Base-by-base conservation (phyloP, 495 filamentous ascomycete species). In the Penicillium argentinense region DNA sequence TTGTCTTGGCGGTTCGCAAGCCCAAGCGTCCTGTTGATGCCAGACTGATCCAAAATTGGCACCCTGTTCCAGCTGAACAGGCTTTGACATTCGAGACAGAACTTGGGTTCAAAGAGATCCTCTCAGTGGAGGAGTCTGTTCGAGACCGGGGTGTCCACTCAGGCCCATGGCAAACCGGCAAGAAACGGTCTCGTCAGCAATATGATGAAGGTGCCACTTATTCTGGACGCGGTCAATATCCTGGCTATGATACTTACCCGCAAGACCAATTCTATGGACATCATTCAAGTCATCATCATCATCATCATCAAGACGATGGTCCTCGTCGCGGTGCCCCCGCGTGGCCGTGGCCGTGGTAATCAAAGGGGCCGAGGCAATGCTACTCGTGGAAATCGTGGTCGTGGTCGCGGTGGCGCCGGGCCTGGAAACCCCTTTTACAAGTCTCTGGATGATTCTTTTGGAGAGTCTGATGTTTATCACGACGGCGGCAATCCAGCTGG, bases 81-180 rank as follows among this genome's bases (percentile, higher is more conserved):
- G 67, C 73, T 3, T 75, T 91, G 40, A 71, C 75, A 2, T 85
- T 99, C 51, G 86, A 89, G 47, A 89, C 86, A 1, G 81, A 79
- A 1, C 84, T 99, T 2, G 89, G 87, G 8, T 91, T 97, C 69
- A 96, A 95, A 67, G 79, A 85, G 13, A 68, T 92, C 36, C 69
- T 97, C 21, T 36, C 33, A 21, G 33, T 36, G 6, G 33, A 36
- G 3, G 33, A 36, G 33, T 33, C 79, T 86, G 9, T 81, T 97
- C 26, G 89, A 96, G 64, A 74, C 80, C 44, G 85, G 92, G 34
- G 73, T 49, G 12, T 57, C 67, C 23, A 59, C 67, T 24, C 81
- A 83, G 51, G 75, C 76, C 34, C 74, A 6, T 13, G 25, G 24
- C 22, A 17, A 27, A 17, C 21, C 14, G 33, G 73, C 50, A 88